A percentile compares a stretch with the other conserved stretches of the same genome.
Evolutionary conservation across 2,329 filamentous ascomycete species (phyloP).

Genomic region (Fusarium sp.): DNA sequence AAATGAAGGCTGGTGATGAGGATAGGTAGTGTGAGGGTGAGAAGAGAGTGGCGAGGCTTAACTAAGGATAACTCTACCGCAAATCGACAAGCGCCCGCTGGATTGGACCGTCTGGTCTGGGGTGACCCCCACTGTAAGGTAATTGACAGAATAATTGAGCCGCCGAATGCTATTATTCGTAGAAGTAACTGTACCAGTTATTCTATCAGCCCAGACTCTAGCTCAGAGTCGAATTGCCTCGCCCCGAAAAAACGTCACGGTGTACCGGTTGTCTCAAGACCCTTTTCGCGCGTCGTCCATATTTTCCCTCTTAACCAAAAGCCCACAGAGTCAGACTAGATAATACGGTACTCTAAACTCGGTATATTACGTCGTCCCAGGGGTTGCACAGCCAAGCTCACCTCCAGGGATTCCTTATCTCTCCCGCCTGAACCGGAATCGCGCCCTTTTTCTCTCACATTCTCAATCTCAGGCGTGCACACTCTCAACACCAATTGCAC

Average conservation of each 20-base stretch:
- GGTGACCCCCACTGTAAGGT: slow-evolving; percentile 26
- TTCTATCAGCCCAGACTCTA: background rate
- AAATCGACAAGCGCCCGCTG: slow-evolving; percentile 41
- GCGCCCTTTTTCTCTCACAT: slow-evolving; percentile 8
- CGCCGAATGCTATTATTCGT: rapidly evolving
- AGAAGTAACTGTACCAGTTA: background rate
- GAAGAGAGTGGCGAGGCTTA: slow-evolving; percentile 17
- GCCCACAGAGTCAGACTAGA: background rate
- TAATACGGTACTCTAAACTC: background rate
- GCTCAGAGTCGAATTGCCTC: slow-evolving; percentile 17
- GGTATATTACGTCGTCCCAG: slow-evolving; percentile 5
- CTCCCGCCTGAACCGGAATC: slow-evolving; percentile 9
- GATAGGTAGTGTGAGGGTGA: background rate
- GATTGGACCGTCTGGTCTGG: slow-evolving; percentile 28
- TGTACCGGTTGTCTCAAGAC: slow-evolving; percentile 3
- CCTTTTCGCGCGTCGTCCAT: slow-evolving; percentile 2
- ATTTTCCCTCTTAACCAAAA: slow-evolving; percentile 6
- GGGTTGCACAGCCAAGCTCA: slow-evolving; percentile 14
- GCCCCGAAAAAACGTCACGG: slow-evolving; percentile 27
- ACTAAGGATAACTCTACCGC: slow-evolving; percentile 7
- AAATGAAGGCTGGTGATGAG: slow-evolving; percentile 5
- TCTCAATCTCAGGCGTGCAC: slow-evolving; percentile 11
- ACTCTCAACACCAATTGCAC: slow-evolving; percentile 16
- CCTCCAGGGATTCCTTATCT: slow-evolving; percentile 35
- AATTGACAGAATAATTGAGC: slow-evolving; percentile 5